Conservation (phyloP, 805 yeast genomes). For the Nematodospora valgi region DNA sequence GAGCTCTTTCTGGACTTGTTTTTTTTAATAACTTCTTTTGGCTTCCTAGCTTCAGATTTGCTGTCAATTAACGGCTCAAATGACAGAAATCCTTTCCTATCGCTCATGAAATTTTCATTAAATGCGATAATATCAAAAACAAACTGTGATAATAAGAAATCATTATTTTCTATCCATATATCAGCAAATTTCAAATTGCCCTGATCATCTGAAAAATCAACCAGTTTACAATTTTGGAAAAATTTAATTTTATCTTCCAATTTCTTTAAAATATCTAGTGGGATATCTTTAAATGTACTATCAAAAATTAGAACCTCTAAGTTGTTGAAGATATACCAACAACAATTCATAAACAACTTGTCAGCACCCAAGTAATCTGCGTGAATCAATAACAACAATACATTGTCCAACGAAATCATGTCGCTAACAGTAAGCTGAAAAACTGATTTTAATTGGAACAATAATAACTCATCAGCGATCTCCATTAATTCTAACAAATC, state of each 20-base stretch:
- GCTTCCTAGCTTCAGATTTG: constrained; percentile 15
- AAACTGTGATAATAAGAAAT: constrained; percentile 18
- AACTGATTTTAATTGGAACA: constrained; percentile 55
- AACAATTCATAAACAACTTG: constrained; percentile 56
- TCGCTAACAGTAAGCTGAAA: constrained; percentile 61
- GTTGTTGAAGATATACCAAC: constrained; percentile 67
- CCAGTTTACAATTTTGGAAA: constrained; percentile 25
- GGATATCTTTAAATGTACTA: constrained; percentile 23
- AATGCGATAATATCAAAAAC: constrained; percentile 15
- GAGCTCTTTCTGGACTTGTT: constrained; percentile 26
- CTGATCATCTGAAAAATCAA: constrained; percentile 16
- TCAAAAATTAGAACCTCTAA: constrained; percentile 60
- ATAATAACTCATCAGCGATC: constrained; percentile 58
- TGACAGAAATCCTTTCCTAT: constrained; percentile 26
- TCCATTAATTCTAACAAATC: constrained; percentile 56
- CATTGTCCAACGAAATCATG: constrained; percentile 58
- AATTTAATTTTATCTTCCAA: constrained; percentile 26
- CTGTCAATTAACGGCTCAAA: constrained; percentile 37
- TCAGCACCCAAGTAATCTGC: constrained; percentile 50
- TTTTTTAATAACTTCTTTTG: constrained; percentile 12
- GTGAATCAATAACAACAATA: constrained; percentile 50
- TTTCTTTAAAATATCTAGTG: constrained; percentile 20
- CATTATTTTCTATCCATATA: constrained; percentile 21
- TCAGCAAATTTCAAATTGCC: constrained; percentile 13
- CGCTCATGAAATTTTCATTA: constrained; percentile 33